A percentile compares a stretch with the other conserved stretches of the same genome.
Conservation (phyloP, 1,284 basidiomycete species). For the Crucibulum parvulum region DNA sequence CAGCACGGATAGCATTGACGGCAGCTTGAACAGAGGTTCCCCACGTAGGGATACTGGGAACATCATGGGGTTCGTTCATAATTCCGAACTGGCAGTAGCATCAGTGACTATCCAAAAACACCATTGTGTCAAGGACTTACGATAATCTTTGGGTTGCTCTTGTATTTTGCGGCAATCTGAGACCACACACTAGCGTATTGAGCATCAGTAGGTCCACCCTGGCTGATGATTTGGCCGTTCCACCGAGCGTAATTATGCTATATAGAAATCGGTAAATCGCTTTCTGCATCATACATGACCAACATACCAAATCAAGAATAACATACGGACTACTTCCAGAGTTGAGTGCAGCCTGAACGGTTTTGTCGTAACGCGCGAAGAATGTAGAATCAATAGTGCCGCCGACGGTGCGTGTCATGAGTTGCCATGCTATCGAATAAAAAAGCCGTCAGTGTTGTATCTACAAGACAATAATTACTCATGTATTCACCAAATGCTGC, state of each 20-base stretch:
- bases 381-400: slow-evolving; percentile 51
- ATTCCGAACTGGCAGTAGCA: slow-evolving; percentile 39
- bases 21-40: slow-evolving; percentile 52
- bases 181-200: slow-evolving; percentile 61
- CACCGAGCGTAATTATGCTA: slow-evolving; percentile 60
- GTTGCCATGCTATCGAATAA: slow-evolving; percentile 46
- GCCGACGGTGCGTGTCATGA: slow-evolving; percentile 56
- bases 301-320: slow-evolving; percentile 53
- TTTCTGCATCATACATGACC: not conserved
- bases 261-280: not conserved
- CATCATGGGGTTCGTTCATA: slow-evolving; percentile 63
- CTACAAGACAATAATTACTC: not conserved
- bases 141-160: slow-evolving; percentile 53
- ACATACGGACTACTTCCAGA: slow-evolving; percentile 49
- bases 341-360: slow-evolving; percentile 55
- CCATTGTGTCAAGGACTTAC: slow-evolving; percentile 19
- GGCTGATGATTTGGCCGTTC: slow-evolving; percentile 55
- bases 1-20: slow-evolving; percentile 56
- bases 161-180: slow-evolving; percentile 59
- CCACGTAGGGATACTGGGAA: slow-evolving; percentile 49
- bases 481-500: slow-evolving; percentile 22
- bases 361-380: slow-evolving; percentile 52
- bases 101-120: not conserved
- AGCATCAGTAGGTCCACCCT: slow-evolving; percentile 60
- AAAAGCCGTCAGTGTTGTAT: not conserved